These are phyloP conservation scores for Pichia sp. DNA, from an alignment of 1,139 yeast species.

Conservation along the genomic window DNA sequence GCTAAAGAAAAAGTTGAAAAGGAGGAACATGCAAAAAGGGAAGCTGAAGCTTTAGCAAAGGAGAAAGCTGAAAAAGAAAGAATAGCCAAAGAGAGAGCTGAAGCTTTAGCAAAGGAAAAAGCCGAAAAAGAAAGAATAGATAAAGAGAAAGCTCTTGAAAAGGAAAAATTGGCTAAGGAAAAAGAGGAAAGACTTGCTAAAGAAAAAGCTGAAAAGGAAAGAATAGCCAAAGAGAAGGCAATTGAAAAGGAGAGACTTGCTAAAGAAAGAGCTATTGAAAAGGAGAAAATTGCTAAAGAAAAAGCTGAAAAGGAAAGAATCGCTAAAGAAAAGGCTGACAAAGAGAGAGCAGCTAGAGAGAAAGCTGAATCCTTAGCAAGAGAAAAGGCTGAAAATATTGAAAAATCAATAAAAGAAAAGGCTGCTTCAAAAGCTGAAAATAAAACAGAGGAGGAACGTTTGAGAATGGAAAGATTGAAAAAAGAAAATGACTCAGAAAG, in stretches of 20 bases:
- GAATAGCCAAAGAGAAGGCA: constrained; percentile 4
- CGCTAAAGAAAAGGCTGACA: not conserved
- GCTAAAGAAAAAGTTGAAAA: constrained; percentile 13
- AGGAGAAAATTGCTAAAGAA: not conserved
- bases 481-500: not conserved
- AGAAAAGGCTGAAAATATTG: not conserved
- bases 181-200: constrained; percentile 1
- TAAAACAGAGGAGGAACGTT: too few species aligned
- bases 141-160: not conserved
- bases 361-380: not conserved
- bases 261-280: not conserved
- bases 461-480: too few species aligned
- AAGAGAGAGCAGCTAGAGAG: constrained; percentile 1
- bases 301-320: constrained; percentile 11
- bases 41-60: constrained; percentile 4
- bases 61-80: constrained; percentile 13
- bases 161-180: constrained; percentile 6
- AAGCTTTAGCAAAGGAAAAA: constrained; percentile 4
- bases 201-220: constrained; percentile 1
- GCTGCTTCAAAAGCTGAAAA: too few species aligned
- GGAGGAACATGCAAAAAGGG: constrained; percentile 3
- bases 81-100: constrained; percentile 3
- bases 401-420: not conserved
- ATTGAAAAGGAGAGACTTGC: constrained; percentile 12
- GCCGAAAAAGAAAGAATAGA: constrained; percentile 11